phyloP scores from a whole-genome alignment of 2,329 filamentous ascomycete species.

The Penicillium sp. region DNA sequence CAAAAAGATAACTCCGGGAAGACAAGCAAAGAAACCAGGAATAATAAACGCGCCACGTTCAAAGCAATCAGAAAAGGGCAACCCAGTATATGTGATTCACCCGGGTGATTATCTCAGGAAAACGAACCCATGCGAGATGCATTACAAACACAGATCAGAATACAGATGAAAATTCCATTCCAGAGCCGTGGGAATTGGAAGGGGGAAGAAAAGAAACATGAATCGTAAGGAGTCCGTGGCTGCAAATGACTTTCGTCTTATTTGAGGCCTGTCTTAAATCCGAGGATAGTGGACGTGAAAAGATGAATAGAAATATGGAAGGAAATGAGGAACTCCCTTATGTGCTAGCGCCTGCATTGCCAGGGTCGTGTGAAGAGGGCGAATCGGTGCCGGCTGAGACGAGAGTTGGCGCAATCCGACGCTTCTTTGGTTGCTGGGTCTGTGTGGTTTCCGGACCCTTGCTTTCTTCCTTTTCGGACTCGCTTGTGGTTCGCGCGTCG shows the following conservation, averaged over 20 bases:
- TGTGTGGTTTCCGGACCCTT: constrained; percentile 42
- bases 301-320: background rate
- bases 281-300: background rate
- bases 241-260: background rate
- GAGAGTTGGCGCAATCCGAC: constrained; percentile 67
- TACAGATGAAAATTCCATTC: background rate
- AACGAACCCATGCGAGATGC: background rate
- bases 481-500: constrained; percentile 41
- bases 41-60: background rate
- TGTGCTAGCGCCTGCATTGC: background rate
- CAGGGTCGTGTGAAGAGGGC: constrained; percentile 7
- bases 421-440: constrained; percentile 59
- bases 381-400: constrained; percentile 40
- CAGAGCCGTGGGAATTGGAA: constrained; percentile 4
- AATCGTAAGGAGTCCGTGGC: constrained; percentile 18
- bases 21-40: background rate
- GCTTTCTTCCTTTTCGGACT: constrained; percentile 46
- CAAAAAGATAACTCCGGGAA: background rate
- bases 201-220: constrained; percentile 15
- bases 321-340: background rate
- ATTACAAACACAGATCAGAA: background rate
- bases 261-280: background rate
- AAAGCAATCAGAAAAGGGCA: background rate
- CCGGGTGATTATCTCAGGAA: background rate
- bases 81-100: background rate